Evolutionary conservation across 768 basidiomycete genomes (phyloP).

Genomic region (Leccinum subtestaceum): DNA sequence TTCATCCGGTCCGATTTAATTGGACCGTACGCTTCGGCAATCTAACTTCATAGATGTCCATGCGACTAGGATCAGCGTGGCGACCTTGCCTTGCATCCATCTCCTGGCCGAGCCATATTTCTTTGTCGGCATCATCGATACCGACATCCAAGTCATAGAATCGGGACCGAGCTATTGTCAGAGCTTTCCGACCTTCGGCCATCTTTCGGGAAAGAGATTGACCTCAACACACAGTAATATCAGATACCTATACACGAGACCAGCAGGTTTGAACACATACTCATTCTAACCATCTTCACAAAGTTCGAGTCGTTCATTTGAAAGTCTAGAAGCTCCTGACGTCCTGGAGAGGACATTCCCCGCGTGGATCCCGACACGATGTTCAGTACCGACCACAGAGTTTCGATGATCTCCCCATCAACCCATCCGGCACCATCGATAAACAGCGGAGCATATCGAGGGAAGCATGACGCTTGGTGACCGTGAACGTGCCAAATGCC

Average conservation of each 20-base stretch:
- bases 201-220: neutral
- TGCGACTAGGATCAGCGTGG: too few species aligned
- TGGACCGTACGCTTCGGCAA: too few species aligned
- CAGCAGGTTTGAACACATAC: neutral
- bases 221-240: neutral
- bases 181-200: too few species aligned
- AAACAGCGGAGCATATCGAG: neutral
- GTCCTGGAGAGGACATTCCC: neutral
- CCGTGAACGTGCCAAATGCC: constrained; percentile 28
- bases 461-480: constrained; percentile 24
- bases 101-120: too few species aligned
- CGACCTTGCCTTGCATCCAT: too few species aligned
- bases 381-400: neutral
- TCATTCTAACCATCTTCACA: constrained; percentile 5
- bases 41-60: too few species aligned
- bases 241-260: neutral
- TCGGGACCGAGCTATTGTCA: too few species aligned
- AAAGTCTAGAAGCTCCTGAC: constrained; percentile 4
- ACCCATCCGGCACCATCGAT: neutral
- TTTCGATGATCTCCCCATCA: constrained; percentile 2
- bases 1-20: too few species aligned
- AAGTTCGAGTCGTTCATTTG: constrained; percentile 12
- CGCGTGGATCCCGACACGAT: neutral
- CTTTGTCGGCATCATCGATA: too few species aligned
- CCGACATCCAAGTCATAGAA: too few species aligned